Evolutionary conservation across 208 protist species (phyloP).

Genomic region (Leishmania martiniquensis): DNA sequence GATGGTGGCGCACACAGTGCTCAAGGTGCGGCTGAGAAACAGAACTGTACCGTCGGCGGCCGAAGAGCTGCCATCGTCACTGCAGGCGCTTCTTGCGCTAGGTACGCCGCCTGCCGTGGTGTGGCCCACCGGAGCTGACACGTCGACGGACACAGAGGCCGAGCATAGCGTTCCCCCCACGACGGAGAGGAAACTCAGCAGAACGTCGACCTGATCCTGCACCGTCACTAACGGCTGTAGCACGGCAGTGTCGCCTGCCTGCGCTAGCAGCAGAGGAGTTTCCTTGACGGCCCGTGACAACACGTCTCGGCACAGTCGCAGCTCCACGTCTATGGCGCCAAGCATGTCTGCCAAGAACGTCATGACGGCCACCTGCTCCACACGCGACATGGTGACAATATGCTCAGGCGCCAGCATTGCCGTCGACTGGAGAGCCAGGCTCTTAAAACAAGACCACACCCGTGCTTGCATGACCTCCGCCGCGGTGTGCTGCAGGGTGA

Average conservation of each 20-base stretch:
- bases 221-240: conserved; percentile 33
- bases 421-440: conserved; percentile 25
- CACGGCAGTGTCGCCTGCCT: conserved; percentile 28
- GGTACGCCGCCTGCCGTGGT: neutral
- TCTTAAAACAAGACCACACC: conserved; percentile 28
- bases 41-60: neutral
- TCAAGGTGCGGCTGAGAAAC: conserved; percentile 11
- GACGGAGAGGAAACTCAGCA: conserved; percentile 36
- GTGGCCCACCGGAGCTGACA: neutral
- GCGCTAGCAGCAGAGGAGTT: conserved; percentile 30
- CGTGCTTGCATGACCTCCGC: conserved; percentile 25
- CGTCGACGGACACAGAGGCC: conserved; percentile 7
- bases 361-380: conserved; percentile 35
- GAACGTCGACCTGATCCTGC: conserved; percentile 37
- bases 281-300: conserved; percentile 22
- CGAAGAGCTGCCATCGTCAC: neutral
- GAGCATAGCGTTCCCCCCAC: conserved; percentile 26
- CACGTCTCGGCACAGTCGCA: conserved; percentile 28
- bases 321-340: conserved; percentile 25
- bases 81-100: neutral
- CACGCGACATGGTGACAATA: conserved; percentile 19
- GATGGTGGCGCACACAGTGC: conserved; percentile 23
- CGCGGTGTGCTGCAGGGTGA: conserved; percentile 20
- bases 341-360: conserved; percentile 28
- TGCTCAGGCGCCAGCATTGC: conserved; percentile 22